Base-by-base conservation (phyloP, 495 filamentous ascomycete species). In the Xylaria curta region DNA sequence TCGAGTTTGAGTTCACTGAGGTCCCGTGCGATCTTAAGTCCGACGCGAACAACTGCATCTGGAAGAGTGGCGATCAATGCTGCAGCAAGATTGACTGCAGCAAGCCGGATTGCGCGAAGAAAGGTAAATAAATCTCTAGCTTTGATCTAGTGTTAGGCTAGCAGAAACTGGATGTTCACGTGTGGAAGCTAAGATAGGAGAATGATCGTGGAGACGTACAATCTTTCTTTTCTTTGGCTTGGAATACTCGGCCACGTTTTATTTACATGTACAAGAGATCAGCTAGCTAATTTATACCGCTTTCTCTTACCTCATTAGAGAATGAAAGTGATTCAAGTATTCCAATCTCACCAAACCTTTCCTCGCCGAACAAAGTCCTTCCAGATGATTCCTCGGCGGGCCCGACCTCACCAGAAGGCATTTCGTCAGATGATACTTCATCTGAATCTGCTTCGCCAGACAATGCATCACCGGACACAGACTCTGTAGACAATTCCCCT, bases 11-110 rank as follows among this genome's bases (percentile, higher is more conserved):
- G 28, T 61, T 69, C 17, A 61, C 56, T 4, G 67, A 69, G 56
- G 67, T 69, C 7, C 67, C 67, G 54, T 69, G 67, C 56, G 38
- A 69, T 47, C 26, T 69, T 28, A 61, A 69, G 54, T 47, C 56
- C 13, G 56, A 69, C 28, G 40, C 38, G 9, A 69, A 69, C 15
- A 69, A 69, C 56, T 69, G 67, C 5, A 61, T 69, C 28, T 69
- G 67, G 67, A 61, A 61, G 53, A 47, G 51, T 33, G 66, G 66
- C 1, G 36, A 68, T 46, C 51, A 68, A 12, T 58, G 56, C 67
- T 60, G 67, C 56, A 58, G 40, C 28, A 61, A 61, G 42, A 10
- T 60, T 7, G 56, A 69, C 42, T 60, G 67, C 56, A 58, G 31
- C 19, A 49, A 61, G 42, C 0, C 42, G 8, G n/a, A 19, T 24